Base-by-base conservation (phyloP, 352 stramenopile species). In the Globisporangium cylindrosporum region DNA sequence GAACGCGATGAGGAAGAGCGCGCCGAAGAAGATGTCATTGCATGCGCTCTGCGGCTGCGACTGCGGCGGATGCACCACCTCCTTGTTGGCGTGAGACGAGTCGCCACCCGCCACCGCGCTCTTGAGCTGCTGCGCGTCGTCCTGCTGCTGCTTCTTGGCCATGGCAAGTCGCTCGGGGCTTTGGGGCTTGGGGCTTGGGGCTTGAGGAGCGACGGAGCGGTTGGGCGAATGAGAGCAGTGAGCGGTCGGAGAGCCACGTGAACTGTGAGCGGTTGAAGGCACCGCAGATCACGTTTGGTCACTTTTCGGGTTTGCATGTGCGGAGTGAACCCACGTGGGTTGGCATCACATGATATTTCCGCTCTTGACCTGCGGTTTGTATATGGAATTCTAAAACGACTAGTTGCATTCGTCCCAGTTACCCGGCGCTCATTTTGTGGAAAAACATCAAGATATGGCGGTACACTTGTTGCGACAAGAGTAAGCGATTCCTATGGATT, bases 21-120 rank as follows among this genome's bases (percentile, higher is more conserved):
- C 41, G n/a, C 58, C 71, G 63, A 76, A 76, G 32, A 72, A 59
- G 49, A 76, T 22, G 54, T 76, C 71, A n/a, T 76, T 64, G 62
- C 67, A 76, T 48, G 64, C 53, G 10, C 48, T 55, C 59, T 76
- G 71, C 71, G 70, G 62, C 38, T 76, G 67, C 20, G 71, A 74
- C 66, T 72, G 46, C 22, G 71, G 71, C 51, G 71, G 48, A 25
- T 65, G 66, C 55, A 70, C 58, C 54, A 64, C 56, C 24, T 67
- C 43, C 32, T 73, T 60, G 24, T 73, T 64, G 25, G 51, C 8
- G 4, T 32, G 27, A 32, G 64, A 60, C 29, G 57, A 62, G 36
- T 61, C 66, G 46, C 29, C 59, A 24, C 41, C 38, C 0, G 46
- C 62, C 8, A 25, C 36, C n/a, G 59, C 59, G 63, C 34, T 56